Evolutionary conservation across 2,329 filamentous ascomycete species (phyloP), one percentile per base, ranked within the genome.

Genomic region (Biscogniauxia marginata): DNA sequence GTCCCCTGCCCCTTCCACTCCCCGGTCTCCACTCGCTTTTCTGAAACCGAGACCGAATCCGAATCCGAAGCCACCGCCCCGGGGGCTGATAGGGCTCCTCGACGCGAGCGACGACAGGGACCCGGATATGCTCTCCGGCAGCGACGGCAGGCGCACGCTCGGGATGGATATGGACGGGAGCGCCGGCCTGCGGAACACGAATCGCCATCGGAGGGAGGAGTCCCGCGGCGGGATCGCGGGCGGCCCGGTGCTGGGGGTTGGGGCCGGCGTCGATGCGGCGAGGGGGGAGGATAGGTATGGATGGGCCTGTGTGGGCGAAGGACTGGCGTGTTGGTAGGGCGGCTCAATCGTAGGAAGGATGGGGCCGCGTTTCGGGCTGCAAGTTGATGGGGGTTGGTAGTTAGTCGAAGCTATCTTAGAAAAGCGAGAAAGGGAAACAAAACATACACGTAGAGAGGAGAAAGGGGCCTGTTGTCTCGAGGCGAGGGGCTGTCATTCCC

Each of bases 151-250:
- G 6, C 60, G 55, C 7, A 63, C 21, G 3, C n/a, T 39, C 11
- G 61, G 54, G 22, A 34, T 21, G 4, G 46, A 46, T 16, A 63
- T 46, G 8, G 59, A 58, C 19, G 51, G 53, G 1, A 64, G 47
- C 3, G 61, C 60, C 1, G 58, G 58, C 5, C 49, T 45, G 6
- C 56, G 60, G 43, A 61, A 56, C 9, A 34, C 5, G 24, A 60
- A 52, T 16, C 39, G 44, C 4, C 25, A 24, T 4, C 57, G 62
- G 2, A 66, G 59, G 1, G 65, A 67, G 0, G 65, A 67, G 52
- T 39, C 47, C 3, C 65, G 65, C 1, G 63, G 61, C 16, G 65
- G 63, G 34, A 67, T 65, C 7, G 52, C 9, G 6, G 62, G 62
- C 3, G 56, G 61, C 11, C 53, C 16, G 9, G 19, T 30, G 50